phyloP scores from a whole-genome alignment of 2,329 filamentous ascomycete genomes.

The Alternaria triticina region DNA sequence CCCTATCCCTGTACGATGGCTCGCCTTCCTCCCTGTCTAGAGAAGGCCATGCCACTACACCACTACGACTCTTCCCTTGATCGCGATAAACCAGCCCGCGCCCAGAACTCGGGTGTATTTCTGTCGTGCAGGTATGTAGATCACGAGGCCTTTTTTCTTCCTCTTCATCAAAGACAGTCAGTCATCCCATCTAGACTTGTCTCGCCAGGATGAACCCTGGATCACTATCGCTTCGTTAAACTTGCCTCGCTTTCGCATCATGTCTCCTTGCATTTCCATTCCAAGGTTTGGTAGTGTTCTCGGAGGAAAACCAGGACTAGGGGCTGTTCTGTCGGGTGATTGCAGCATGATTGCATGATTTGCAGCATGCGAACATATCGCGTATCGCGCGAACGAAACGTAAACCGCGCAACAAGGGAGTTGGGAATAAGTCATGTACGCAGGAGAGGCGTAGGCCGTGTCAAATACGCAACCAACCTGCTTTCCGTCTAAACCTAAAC shows the following conservation, averaged over 20 bases:
- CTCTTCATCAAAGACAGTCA: neutral
- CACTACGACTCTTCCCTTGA: neutral
- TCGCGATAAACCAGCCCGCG: neutral
- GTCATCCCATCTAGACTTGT: neutral
- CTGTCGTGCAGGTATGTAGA: neutral
- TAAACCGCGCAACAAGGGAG: neutral
- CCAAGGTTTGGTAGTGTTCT: neutral
- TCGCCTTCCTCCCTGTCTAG: neutral
- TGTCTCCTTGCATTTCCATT: neutral
- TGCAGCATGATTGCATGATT: neutral
- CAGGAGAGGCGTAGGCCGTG: neutral
- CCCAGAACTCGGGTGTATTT: neutral
- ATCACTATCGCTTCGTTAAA: neutral
- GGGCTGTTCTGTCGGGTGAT: neutral
- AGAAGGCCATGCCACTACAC: neutral
- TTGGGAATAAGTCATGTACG: neutral
- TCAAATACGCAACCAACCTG: neutral
- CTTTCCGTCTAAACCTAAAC: neutral
- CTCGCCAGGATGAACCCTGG: neutral
- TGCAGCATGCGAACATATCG: neutral
- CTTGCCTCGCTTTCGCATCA: neutral
- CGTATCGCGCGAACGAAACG: neutral
- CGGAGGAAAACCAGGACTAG: neutral
- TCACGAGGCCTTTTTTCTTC: neutral
- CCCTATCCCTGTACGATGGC: neutral